Conservation (phyloP, 2,329 filamentous ascomycete genomes). For the Fusarium globosum region DNA sequence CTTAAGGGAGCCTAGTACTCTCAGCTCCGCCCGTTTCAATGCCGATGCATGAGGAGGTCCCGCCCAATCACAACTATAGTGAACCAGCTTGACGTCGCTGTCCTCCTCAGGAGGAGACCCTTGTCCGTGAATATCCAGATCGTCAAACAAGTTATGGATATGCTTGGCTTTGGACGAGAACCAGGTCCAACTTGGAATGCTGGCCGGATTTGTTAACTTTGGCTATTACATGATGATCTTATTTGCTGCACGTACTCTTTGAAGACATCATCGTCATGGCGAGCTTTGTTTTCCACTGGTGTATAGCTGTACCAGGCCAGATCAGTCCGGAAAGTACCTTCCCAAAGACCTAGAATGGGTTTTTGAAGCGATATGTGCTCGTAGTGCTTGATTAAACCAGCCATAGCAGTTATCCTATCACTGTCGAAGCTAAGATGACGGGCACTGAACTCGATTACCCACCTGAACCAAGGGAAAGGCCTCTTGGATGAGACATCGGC, state of each 20-base stretch:
- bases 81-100: not conserved
- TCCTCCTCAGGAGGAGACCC: not conserved
- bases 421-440: accelerated
- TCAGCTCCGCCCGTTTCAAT: accelerated
- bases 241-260: not conserved
- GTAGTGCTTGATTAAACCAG: not conserved
- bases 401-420: not conserved
- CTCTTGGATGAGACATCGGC: too few relatives aligned
- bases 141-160: accelerated
- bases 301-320: not conserved
- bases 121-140: not conserved
- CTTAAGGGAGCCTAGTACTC: accelerated
- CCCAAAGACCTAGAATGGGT: accelerated
- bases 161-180: not conserved
- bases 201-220: accelerated
- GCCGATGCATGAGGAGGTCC: accelerated
- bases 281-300: not conserved
- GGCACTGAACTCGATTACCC: not conserved
- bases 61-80: not conserved
- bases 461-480: not conserved
- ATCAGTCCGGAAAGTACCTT: accelerated
- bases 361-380: not conserved
- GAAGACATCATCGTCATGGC: not conserved
- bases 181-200: not conserved
- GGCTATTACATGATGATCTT: accelerated